Evolutionary conservation across 2,329 filamentous ascomycete species (phyloP), one percentile per base, ranked within the genome.

Genomic region (Byssoonygena ceratinophila): DNA sequence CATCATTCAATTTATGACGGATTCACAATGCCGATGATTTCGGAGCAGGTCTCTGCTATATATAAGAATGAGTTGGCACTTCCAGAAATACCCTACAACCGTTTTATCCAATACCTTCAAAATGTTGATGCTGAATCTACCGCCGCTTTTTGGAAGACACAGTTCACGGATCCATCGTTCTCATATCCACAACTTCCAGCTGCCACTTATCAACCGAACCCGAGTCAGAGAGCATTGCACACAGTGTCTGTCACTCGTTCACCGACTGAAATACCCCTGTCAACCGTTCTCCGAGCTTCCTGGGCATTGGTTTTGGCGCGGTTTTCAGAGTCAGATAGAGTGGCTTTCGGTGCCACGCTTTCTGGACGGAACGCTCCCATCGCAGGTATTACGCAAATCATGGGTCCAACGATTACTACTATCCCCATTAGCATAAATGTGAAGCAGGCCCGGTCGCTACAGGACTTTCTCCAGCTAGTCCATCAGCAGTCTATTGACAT

Each of bases 401-500:
- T 68, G 27, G 70, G 68, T 4, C 66, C 70, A 3, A 67, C 68
- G 0, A 65, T 72, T 25, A 63, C 68, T 1, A 70, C 69, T 2
- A 63, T 70, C 4, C 70, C 59, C 12, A n/a, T 34, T 9, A 9
- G 68, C 3, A 46, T 70, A 4, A 58, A 57, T 23, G 50, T 69
- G 3, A 52, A 67, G 47, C 57, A 20, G 18, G 25, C 9, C 2
- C 6, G 8, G 14, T 39, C 43, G 14, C 23, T 52, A n/a, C 20
- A 16, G 20, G 46, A 32, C 1, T 37, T 29, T 14, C 65, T 83
- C 3, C 70, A 75, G 43, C 62, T 67, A 1, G 70, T 83, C 3
- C 79, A 82, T 37, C 66, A 75, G 22, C 71, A 75, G 51, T 75
- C 72, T 0, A 67, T 77, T 0, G 65, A 70, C 4, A 72, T 77